phyloP scores from a whole-genome alignment of 2,329 filamentous ascomycete genomes.

The Aureobasidium sp. region DNA sequence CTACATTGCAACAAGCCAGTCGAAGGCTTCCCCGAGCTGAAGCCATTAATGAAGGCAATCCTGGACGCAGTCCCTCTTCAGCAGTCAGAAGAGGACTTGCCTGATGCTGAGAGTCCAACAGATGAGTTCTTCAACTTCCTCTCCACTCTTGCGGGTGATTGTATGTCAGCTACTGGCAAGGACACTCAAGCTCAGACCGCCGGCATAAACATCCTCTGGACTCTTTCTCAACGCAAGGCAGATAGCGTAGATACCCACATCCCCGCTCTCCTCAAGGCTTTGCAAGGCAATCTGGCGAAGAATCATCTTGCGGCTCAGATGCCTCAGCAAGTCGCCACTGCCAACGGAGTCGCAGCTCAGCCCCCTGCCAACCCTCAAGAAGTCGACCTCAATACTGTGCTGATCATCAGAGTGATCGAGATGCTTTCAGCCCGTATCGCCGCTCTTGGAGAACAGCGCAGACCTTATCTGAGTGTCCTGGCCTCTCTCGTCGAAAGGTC shows the following conservation, averaged over 20 bases:
- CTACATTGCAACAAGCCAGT: constrained; percentile 67
- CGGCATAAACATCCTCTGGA: constrained; percentile 90
- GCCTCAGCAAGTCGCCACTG: constrained; percentile 47
- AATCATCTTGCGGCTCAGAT: constrained; percentile 79
- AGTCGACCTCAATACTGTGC: constrained; percentile 76
- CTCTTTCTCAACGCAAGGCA: constrained; percentile 75
- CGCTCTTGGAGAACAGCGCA: constrained; percentile 77
- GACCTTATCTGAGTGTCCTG: constrained; percentile 90
- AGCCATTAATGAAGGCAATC: constrained; percentile 72
- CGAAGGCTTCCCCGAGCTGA: constrained; percentile 54
- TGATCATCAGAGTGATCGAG: constrained; percentile 94
- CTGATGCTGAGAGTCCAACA: constrained; percentile 64
- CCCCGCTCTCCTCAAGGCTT: constrained; percentile 78
- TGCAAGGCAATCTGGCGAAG: constrained; percentile 84
- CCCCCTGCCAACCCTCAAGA: constrained; percentile 65
- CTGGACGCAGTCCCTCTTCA: constrained; percentile 83
- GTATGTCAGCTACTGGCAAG: constrained; percentile 50
- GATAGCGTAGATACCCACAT: constrained; percentile 88
- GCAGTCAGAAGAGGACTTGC: constrained; percentile 65
- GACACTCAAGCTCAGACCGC: constrained; percentile 61
- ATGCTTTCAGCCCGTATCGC: constrained; percentile 90
- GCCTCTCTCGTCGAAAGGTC: constrained; percentile 95
- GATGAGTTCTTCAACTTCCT: constrained; percentile 84
- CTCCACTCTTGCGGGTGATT: constrained; percentile 80
- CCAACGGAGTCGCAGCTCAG: constrained; percentile 35